phyloP scores from a whole-genome alignment of 2,329 filamentous ascomycete genomes.

The Verticillium dahliae region DNA sequence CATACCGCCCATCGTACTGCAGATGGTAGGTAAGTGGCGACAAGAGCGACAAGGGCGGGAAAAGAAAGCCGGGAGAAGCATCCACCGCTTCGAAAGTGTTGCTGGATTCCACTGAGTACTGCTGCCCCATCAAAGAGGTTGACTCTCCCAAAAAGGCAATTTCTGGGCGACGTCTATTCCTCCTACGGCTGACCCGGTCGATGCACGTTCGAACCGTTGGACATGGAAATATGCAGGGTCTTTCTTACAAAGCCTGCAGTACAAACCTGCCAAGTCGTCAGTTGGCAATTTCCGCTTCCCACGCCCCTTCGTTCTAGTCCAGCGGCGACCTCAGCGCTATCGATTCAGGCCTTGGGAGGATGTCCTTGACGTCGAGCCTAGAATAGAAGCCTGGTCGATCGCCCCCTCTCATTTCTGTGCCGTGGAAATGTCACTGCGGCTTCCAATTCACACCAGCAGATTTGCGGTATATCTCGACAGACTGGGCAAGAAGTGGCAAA shows the following conservation, averaged over 20 bases:
- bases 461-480: background rate
- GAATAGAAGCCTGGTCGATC: background rate
- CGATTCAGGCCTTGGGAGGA: background rate
- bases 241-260: background rate
- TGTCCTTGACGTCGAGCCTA: background rate
- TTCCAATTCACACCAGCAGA: background rate
- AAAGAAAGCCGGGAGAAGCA: too few species aligned
- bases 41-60: too few species aligned
- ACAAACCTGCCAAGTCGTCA: background rate
- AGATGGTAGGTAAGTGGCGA: too few species aligned
- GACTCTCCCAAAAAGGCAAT: background rate
- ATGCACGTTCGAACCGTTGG: background rate
- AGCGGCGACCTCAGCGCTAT: background rate
- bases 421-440: background rate
- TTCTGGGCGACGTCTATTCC: background rate
- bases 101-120: background rate
- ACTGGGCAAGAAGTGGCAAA: background rate
- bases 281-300: background rate
- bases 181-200: background rate
- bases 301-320: background rate
- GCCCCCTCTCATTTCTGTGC: background rate
- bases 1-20: background rate
- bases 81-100: too few species aligned
- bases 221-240: background rate
- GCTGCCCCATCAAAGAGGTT: background rate